Evolutionary conservation across 148 eudicot species (phyloP).

Genomic region (Chenopodium album): DNA sequence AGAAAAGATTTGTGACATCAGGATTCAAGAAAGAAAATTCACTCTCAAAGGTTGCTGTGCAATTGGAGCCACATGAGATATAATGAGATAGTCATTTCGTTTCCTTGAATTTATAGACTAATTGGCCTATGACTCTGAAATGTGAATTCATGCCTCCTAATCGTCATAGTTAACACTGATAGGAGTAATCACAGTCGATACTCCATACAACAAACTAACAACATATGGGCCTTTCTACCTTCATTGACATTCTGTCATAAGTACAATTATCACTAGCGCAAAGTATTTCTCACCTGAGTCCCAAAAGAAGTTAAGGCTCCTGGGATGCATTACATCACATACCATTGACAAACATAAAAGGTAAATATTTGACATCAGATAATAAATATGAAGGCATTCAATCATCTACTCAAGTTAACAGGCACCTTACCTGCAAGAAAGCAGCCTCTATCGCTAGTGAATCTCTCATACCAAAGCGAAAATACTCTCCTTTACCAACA

Average conservation of each 20-base stretch:
- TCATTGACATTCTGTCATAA: not conserved
- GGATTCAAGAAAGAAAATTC: not conserved
- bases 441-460: constrained; percentile 97
- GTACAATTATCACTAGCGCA: not conserved
- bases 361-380: not conserved
- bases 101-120: not conserved
- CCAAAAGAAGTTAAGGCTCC: not conserved
- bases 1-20: not conserved
- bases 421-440: constrained; percentile 77
- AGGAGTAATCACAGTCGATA: not conserved
- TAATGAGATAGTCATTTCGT: not conserved
- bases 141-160: not conserved
- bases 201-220: not conserved
- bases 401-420: not conserved
- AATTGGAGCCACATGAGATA: not conserved
- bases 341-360: not conserved
- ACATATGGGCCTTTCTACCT: not conserved
- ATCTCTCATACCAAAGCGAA: constrained; percentile 96
- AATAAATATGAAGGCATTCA: not conserved
- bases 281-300: not conserved
- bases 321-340: not conserved
- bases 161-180: not conserved
- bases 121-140: too few species aligned
- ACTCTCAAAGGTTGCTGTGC: not conserved
- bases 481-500: constrained; percentile 96